Evolutionary conservation across 108 stramenopile species (phyloP).

Genomic region (Discostella stelligeroides): DNA sequence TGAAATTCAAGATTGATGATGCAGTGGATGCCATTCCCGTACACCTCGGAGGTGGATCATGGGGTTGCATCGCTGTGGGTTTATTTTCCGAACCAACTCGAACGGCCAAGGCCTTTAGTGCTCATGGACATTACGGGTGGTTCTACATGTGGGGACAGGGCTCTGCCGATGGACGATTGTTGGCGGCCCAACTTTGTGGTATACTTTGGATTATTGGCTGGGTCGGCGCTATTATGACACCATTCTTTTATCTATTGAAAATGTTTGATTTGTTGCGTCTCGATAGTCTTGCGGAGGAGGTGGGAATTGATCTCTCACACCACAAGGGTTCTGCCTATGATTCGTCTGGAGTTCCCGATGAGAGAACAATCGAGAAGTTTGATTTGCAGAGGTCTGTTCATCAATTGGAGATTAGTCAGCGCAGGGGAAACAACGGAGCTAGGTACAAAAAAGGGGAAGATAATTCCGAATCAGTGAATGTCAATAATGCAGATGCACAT

Average conservation of each 20-base stretch:
- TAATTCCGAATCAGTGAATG: no score
- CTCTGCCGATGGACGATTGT: slow-evolving; percentile 65
- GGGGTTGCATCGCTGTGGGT: slow-evolving; percentile 77
- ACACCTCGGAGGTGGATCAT: slow-evolving; percentile 79
- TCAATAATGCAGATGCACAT: no score
- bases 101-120: slow-evolving; percentile 21
- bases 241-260: slow-evolving; percentile 82
- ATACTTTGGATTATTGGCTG: slow-evolving; percentile 83
- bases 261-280: slow-evolving; percentile 81
- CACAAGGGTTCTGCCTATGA: slow-evolving; percentile 87
- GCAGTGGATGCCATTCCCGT: slow-evolving; percentile 75
- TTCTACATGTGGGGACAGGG: slow-evolving; percentile 70
- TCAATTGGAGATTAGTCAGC: no score
- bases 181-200: slow-evolving; percentile 66
- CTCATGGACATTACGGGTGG: slow-evolving; percentile 54
- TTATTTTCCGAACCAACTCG: slow-evolving; percentile 44
- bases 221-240: slow-evolving; percentile 70
- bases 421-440: no score
- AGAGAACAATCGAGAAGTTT: background rate
- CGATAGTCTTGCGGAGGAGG: slow-evolving; percentile 81
- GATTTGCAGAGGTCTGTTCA: background rate
- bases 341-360: background rate
- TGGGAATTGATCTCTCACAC: slow-evolving; percentile 83
- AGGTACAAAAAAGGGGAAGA: no score
- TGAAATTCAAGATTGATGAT: slow-evolving; percentile 65